Evolutionary conservation across 2,329 filamentous ascomycete genomes (phyloP), one percentile per base, ranked within the genome.

Genomic region (Colletotrichum echinochloae): DNA sequence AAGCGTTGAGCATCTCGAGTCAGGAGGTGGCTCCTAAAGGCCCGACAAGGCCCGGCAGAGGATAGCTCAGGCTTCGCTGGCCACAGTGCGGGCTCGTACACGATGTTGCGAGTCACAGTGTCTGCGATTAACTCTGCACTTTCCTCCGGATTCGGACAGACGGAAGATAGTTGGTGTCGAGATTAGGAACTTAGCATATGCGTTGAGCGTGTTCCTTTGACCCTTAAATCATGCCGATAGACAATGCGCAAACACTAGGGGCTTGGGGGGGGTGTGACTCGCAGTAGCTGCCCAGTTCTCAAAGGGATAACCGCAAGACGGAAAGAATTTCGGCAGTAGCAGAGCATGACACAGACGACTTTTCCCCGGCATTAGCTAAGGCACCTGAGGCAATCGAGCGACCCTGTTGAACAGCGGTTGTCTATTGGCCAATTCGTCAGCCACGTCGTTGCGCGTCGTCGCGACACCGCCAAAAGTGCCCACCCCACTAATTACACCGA

Each of bases 391-490:
- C 30, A 55, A 37, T 23, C 20, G 26, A 56, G 18, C 16, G 4
- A 28, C 35, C 37, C 39, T 35, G 52, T 6, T 37, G 59, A 37
- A 62, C 8, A 8, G 23, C 59, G 14, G 7, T 9, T 55, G 56
- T 48, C 65, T 9, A 71, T 71, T 71, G 69, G 69, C 16, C 69
- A 71, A 71, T 71, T 37, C 60, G 30, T 51, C 65, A 14, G n/a
- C 46, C 60, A 35, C 60, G 60, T 65, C 65, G 28, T 20, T 6
- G 33, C 69, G 66, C 65, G 69, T 65, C 65, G 48, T 30, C 46
- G 68, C 65, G 68, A 68, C 68, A 69, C 68, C 68, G 68, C 63
- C 49, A 28, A 46, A 46, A 49, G 60, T 57, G 61, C 59, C 60
- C 57, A 62, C 64, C 52, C 26, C 23, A 35, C 28, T n/a, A 51